Conservation (phyloP, 495 filamentous ascomycete genomes). For the Durotheca rogersii region DNA sequence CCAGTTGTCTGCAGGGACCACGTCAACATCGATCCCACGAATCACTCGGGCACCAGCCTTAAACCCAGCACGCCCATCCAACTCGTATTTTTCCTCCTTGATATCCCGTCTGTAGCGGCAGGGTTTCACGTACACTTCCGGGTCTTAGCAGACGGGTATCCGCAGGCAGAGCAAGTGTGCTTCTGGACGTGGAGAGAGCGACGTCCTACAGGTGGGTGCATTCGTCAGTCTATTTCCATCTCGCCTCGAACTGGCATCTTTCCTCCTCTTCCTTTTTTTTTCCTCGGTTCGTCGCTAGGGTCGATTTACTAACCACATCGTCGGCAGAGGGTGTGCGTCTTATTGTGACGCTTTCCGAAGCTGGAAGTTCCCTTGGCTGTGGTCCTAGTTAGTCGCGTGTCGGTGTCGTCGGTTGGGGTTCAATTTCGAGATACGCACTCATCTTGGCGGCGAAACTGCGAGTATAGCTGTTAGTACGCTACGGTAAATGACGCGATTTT, state of each 20-base stretch:
- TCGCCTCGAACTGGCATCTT: not conserved
- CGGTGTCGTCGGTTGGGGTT: constrained; percentile 1
- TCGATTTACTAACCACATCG: constrained; percentile 87
- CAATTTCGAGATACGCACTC: constrained; percentile 33
- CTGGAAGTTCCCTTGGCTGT: constrained; percentile 88
- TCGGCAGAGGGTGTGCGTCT: constrained; percentile 98
- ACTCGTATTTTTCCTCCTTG: too few species aligned
- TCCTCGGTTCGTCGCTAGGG: too few species aligned
- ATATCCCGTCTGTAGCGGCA: not conserved
- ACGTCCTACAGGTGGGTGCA: constrained; percentile 63
- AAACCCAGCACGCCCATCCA: constrained; percentile 19
- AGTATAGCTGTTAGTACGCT: constrained; percentile 19
- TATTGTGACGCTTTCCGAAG: constrained; percentile 99
- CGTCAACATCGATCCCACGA: constrained; percentile 9
- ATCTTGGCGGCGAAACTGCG: constrained; percentile 37
- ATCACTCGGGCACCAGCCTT: constrained; percentile 19
- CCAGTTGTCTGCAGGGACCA: constrained; percentile 84
- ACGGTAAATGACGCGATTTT: not conserved
- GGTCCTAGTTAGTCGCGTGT: constrained; percentile 37
- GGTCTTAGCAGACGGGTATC: constrained; percentile 94
- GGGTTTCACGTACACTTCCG: constrained; percentile 85
- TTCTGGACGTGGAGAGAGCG: constrained; percentile 99
- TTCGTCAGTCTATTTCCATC: constrained; percentile 27
- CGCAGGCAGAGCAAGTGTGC: constrained; percentile 95
- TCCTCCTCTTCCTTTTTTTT: too few species aligned